These are phyloP conservation scores for Diutina rugosa DNA, from an alignment of 1,139 yeast species.

Conservation along the genomic window DNA sequence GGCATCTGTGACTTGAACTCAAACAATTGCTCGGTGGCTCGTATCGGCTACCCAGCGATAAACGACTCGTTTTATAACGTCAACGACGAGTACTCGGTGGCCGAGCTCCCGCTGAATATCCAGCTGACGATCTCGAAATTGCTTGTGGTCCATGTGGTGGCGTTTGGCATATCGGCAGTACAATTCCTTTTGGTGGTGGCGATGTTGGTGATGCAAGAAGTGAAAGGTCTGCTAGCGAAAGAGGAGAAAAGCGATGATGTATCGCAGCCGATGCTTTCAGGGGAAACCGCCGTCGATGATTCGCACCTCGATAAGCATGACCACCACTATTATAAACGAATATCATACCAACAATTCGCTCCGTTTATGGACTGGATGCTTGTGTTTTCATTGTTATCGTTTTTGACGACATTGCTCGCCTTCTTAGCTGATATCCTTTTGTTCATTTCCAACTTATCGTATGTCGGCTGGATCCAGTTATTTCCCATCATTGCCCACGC, in stretches of 20 bases:
- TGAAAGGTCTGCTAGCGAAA: background rate
- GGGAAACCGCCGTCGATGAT: background rate
- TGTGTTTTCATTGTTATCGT: constrained; percentile 31
- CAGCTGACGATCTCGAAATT: constrained; percentile 58
- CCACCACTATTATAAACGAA: background rate
- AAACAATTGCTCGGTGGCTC: constrained; percentile 32
- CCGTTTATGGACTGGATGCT: constrained; percentile 21
- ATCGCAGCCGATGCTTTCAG: background rate
- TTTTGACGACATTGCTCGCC: constrained; percentile 33
- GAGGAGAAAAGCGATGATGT: background rate
- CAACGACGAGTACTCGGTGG: background rate
- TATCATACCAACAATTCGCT: constrained; percentile 7
- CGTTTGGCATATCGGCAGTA: constrained; percentile 22
- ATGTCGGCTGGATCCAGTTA: constrained; percentile 41
- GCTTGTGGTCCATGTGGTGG: constrained; percentile 69
- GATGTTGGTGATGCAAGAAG: constrained; percentile 5
- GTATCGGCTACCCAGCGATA: constrained; percentile 23
- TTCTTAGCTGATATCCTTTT: constrained; percentile 42
- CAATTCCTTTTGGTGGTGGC: constrained; percentile 9
- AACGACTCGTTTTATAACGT: background rate
- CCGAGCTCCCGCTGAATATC: constrained; percentile 33
- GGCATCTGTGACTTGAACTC: constrained; percentile 50
- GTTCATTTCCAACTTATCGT: constrained; percentile 37
- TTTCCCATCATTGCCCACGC: constrained; percentile 26
- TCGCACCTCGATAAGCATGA: background rate